These are phyloP conservation scores for Talaromyces proteolyticus DNA, from an alignment of 495 filamentous ascomycete genomes.

Conservation along the genomic window DNA sequence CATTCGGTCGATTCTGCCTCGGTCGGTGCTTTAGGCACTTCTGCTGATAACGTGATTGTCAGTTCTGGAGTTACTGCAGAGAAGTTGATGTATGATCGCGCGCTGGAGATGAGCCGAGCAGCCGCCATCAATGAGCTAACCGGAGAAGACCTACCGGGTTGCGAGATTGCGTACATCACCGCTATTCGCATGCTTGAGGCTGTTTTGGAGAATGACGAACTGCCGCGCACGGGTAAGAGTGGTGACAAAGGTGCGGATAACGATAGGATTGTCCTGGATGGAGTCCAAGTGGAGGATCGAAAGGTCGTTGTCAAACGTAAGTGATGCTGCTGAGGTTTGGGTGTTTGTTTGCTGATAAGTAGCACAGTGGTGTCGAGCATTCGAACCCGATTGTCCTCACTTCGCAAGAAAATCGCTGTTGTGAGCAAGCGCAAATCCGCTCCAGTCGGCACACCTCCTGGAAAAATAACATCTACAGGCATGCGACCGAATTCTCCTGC, in stretches of 20 bases:
- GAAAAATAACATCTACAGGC: constrained; percentile 1
- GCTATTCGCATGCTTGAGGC: constrained; percentile 92
- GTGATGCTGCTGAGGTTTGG: constrained; percentile 13
- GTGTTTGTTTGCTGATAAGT: constrained; percentile 18
- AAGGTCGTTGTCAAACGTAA: constrained; percentile 66
- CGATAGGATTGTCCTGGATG: constrained; percentile 44
- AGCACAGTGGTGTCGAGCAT: constrained; percentile 53
- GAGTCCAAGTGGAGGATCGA: constrained; percentile 67
- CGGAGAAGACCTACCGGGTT: constrained; percentile 79
- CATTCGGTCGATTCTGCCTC: constrained; percentile 48
- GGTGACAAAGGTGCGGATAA: constrained; percentile 18
- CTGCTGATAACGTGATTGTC: constrained; percentile 59
- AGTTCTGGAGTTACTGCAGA: constrained; percentile 82
- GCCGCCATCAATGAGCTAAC: constrained; percentile 95
- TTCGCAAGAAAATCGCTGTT: constrained; percentile 52
- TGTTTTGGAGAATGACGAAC: constrained; percentile 81
- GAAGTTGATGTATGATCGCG: constrained; percentile 96
- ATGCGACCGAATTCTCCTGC: constrained; percentile 6
- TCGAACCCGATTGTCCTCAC: constrained; percentile 44
- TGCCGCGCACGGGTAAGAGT: constrained; percentile 22
- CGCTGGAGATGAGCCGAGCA: constrained; percentile 89
- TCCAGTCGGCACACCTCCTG: constrained; percentile 18
- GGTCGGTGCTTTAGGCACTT: constrained; percentile 40
- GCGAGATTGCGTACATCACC: constrained; percentile 89
- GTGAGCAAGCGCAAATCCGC: constrained; percentile 45